Percentiles rank a stretch among this genome's conserved stretches.
Evolutionary conservation across 1,139 yeast genomes (phyloP).

Genomic region (Saccharomyces hybrid): DNA sequence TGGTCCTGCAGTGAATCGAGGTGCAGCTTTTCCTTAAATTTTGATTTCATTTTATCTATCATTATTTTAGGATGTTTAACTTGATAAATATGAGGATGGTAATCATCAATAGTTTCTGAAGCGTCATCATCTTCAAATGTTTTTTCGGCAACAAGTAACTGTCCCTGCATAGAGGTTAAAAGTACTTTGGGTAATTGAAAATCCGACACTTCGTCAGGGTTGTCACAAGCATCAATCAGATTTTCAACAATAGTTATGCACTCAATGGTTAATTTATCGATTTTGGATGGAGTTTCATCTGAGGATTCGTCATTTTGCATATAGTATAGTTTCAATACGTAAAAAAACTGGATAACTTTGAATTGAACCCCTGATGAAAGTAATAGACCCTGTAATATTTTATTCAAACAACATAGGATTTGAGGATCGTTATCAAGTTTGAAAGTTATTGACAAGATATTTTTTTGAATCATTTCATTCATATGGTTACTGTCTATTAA

Average conservation of each 20-base stretch:
- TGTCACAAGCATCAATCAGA: slow-evolving; percentile 8
- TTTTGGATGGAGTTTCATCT: background rate
- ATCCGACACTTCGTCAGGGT: slow-evolving; percentile 1
- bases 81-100: slow-evolving; percentile 7
- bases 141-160: slow-evolving; percentile 12
- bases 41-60: background rate
- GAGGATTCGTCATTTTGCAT: background rate
- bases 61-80: slow-evolving; percentile 7
- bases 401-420: slow-evolving; percentile 8
- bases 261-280: slow-evolving; percentile 6
- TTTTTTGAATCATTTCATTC: slow-evolving; percentile 15
- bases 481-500: slow-evolving; percentile 8
- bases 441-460: slow-evolving; percentile 14
- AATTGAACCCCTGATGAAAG: slow-evolving; percentile 15
- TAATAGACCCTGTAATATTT: slow-evolving; percentile 16
- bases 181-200: slow-evolving; percentile 12
- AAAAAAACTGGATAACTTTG: slow-evolving; percentile 11
- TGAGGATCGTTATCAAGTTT: slow-evolving; percentile 14
- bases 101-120: background rate
- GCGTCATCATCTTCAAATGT: slow-evolving; percentile 10
- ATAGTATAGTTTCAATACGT: slow-evolving; percentile 5
- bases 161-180: slow-evolving; percentile 7
- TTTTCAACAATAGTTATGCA: slow-evolving; percentile 6
- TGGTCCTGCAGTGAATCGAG: background rate
- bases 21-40: background rate